These are phyloP conservation scores for Gymnopilus dilepis DNA, from an alignment of 768 basidiomycete genomes.

Conservation along the genomic window DNA sequence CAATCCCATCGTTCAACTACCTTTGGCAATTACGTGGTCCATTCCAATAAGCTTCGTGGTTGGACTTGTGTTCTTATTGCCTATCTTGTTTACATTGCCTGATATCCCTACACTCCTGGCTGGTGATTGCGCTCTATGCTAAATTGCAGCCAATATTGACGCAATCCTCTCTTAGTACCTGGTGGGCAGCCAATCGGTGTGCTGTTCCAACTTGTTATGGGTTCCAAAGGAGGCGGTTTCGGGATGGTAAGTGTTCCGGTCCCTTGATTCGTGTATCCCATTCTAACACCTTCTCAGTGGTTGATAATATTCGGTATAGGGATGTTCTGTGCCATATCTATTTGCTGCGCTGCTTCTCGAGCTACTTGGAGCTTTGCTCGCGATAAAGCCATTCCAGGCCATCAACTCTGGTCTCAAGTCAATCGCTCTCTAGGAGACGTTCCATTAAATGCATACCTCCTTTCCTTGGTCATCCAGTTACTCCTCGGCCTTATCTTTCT, in stretches of 20 bases:
- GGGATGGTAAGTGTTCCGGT: conserved; percentile 49
- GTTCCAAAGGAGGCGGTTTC: conserved; percentile 64
- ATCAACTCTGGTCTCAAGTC: conserved; percentile 52
- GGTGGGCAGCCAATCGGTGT: conserved; percentile 69
- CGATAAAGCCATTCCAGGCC: conserved; percentile 67
- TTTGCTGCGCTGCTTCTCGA: conserved; percentile 69
- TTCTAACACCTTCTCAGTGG: conserved; percentile 7
- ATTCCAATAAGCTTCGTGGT: conserved; percentile 56
- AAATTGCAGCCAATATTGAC: conserved; percentile 9
- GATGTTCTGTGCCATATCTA: conserved; percentile 70
- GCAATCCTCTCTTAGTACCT: conserved; percentile 41
- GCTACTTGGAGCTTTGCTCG: conserved; percentile 76
- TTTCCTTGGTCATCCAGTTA: conserved; percentile 62
- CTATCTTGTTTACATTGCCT: conserved; percentile 69
- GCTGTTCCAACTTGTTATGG: conserved; percentile 67
- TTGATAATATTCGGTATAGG: conserved; percentile 56
- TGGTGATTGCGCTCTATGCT: conserved; percentile 39
- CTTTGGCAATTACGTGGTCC: conserved; percentile 57
- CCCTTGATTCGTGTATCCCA: conserved; percentile 37
- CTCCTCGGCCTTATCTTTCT: conserved; percentile 68
- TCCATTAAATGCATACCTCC: conserved; percentile 63
- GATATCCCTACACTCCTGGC: conserved; percentile 56
- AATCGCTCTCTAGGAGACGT: conserved; percentile 46
- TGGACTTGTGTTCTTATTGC: conserved; percentile 62
- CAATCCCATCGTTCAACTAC: conserved; percentile 58